Conservation (phyloP, 345 rosid species). For the Acer saccharum region DNA sequence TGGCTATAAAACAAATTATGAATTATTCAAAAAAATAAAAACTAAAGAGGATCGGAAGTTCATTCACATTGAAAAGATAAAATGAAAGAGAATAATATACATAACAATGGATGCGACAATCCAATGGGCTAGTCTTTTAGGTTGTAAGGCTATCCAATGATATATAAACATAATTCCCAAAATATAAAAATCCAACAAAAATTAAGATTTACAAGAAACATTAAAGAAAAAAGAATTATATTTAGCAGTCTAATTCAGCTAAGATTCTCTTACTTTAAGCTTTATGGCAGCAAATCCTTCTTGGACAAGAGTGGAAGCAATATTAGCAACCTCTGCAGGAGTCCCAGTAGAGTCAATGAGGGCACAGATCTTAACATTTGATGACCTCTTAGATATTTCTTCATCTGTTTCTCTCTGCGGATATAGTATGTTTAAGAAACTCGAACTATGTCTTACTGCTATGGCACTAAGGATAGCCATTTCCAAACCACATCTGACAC, state of each 20-base stretch:
- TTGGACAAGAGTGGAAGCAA: conserved; percentile 64
- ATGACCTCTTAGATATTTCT: conserved; percentile 40
- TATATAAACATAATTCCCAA: not conserved
- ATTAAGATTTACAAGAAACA: not conserved
- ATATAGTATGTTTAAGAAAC: conserved; percentile 53
- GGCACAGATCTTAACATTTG: conserved; percentile 71
- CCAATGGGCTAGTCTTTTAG: not conserved
- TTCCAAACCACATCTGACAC: conserved; percentile 95
- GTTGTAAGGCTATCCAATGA: not conserved
- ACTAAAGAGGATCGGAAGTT: not conserved
- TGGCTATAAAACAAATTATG: not conserved
- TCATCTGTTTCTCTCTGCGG: conserved; percentile 35
- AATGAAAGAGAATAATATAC: no score
- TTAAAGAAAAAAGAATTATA: not conserved
- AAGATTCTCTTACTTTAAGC: conserved; percentile 66
- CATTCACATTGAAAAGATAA: not conserved
- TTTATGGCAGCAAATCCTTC: conserved; percentile 87
- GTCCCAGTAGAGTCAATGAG: conserved; percentile 78
- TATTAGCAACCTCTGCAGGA: conserved; percentile 68
- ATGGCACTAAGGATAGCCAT: conserved; percentile 85
- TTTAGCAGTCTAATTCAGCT: conserved; percentile 8
- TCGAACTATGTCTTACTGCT: conserved; percentile 58
- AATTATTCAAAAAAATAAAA: no score
- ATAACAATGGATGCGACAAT: no score
- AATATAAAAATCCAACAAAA: no score